These are phyloP conservation scores for Cystofilobasidium ferigula DNA, from an alignment of 768 basidiomycete species.

Conservation along the genomic window DNA sequence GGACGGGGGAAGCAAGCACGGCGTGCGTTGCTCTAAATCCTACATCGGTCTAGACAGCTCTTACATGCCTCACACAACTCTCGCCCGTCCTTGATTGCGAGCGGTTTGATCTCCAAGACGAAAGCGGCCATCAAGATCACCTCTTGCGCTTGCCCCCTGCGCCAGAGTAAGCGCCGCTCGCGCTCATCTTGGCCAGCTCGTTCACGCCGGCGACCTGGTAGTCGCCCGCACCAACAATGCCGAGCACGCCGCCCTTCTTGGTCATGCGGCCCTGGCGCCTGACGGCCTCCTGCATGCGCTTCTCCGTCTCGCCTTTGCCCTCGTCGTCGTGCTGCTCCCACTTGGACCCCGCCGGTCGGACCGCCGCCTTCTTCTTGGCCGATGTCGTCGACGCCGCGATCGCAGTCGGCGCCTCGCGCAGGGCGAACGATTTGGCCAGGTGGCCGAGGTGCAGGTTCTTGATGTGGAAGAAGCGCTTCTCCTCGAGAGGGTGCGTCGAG, in stretches of 20 bases:
- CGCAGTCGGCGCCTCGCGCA: conserved; percentile 46
- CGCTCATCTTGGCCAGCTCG: conserved; percentile 17
- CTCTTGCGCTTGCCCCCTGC: conserved; percentile 6
- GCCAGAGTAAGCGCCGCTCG: background rate
- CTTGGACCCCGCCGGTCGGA: conserved; percentile 23
- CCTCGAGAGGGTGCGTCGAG: conserved; percentile 86
- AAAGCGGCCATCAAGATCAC: too few relatives aligned
- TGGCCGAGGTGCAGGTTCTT: conserved; percentile 90
- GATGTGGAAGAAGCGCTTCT: conserved; percentile 95
- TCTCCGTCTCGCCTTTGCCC: conserved; percentile 52
- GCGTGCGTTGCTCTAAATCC: too few relatives aligned
- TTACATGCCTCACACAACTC: too few relatives aligned
- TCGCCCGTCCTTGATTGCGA: too few relatives aligned
- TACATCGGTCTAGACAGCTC: too few relatives aligned
- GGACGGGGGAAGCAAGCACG: too few relatives aligned
- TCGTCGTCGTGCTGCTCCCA: conserved; percentile 38
- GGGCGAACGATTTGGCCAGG: conserved; percentile 39
- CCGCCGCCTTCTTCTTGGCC: conserved; percentile 16
- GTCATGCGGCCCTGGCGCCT: conserved; percentile 68
- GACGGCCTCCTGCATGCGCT: conserved; percentile 75
- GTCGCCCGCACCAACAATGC: conserved; percentile 34
- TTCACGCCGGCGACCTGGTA: conserved; percentile 33
- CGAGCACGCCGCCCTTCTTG: conserved; percentile 57
- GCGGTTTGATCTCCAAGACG: too few relatives aligned
- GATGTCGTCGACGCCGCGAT: conserved; percentile 58